Percentiles rank a stretch among this genome's conserved stretches.
These are phyloP conservation scores for Colletotrichum tropicicola DNA, from an alignment of 2,329 filamentous ascomycete genomes.

Conservation along the genomic window DNA sequence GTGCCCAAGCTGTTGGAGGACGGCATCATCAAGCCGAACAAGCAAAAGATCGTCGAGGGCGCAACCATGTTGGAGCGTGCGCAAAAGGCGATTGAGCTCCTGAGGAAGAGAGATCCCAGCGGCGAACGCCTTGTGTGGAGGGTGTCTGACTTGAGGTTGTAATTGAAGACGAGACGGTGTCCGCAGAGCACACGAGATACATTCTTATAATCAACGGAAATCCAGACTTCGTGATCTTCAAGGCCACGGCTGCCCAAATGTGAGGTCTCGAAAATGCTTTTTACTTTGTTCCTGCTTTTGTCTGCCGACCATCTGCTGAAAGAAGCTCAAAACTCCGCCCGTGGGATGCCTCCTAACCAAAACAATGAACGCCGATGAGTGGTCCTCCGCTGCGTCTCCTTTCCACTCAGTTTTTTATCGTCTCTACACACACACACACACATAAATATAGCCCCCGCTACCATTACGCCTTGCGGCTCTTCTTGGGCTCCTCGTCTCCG, in stretches of 20 bases:
- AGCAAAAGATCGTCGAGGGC: slow-evolving; percentile 52
- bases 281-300: slow-evolving; percentile 31
- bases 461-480: slow-evolving; percentile 29
- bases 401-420: slow-evolving; percentile 9
- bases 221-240: no score
- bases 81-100: slow-evolving; percentile 44
- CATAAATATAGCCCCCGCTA: background rate
- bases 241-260: background rate
- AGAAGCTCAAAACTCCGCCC: slow-evolving; percentile 31
- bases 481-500: slow-evolving; percentile 41
- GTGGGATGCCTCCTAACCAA: slow-evolving; percentile 28
- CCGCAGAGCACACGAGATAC: background rate
- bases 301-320: slow-evolving; percentile 31
- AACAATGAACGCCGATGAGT: slow-evolving; percentile 28
- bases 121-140: slow-evolving; percentile 52
- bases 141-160: slow-evolving; percentile 30
- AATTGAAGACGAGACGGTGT: background rate
- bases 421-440: background rate
- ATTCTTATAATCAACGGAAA: no score
- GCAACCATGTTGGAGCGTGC: slow-evolving; percentile 47
- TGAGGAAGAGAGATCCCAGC: slow-evolving; percentile 47
- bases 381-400: slow-evolving; percentile 16
- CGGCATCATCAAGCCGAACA: slow-evolving; percentile 50
- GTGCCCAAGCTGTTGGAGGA: slow-evolving; percentile 56
- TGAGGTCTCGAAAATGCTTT: slow-evolving; percentile 22